These are phyloP conservation scores for Sordaria brevicollis DNA, from an alignment of 495 filamentous ascomycete species.

Conservation along the genomic window DNA sequence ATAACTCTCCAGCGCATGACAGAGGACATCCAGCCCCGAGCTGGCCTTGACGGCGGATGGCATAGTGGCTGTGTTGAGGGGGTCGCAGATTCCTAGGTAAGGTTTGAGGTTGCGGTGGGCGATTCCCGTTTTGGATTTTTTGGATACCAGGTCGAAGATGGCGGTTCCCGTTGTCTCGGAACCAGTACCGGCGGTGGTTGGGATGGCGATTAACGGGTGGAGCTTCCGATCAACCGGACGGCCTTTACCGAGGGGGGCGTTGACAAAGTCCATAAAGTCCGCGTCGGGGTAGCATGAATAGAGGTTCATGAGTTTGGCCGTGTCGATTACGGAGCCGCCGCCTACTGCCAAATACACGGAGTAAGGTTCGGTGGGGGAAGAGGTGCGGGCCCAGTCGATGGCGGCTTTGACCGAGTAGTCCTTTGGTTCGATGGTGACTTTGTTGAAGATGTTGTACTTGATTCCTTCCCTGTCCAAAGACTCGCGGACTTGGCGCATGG, in stretches of 20 bases:
- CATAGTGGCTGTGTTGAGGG: slow-evolving; percentile 91
- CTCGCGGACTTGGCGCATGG: slow-evolving; percentile 76
- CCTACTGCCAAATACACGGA: slow-evolving; percentile 83
- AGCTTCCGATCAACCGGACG: slow-evolving; percentile 71
- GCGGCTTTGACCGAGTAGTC: slow-evolving; percentile 83
- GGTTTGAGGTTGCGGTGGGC: slow-evolving; percentile 93
- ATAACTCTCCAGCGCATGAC: slow-evolving; percentile 88
- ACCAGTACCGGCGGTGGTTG: slow-evolving; percentile 91
- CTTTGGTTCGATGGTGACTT: slow-evolving; percentile 78
- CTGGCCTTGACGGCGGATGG: slow-evolving; percentile 80
- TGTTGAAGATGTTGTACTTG: slow-evolving; percentile 68
- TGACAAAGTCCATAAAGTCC: slow-evolving; percentile 94
- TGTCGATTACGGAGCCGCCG: slow-evolving; percentile 85
- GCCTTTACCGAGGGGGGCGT: slow-evolving; percentile 85
- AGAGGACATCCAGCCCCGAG: slow-evolving; percentile 88
- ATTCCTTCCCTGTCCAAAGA: slow-evolving; percentile 67
- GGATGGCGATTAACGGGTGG: slow-evolving; percentile 78
- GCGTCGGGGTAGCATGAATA: slow-evolving; percentile 81
- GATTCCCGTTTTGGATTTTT: slow-evolving; percentile 87
- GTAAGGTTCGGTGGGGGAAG: slow-evolving; percentile 44
- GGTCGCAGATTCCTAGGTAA: slow-evolving; percentile 91
- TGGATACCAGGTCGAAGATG: slow-evolving; percentile 88
- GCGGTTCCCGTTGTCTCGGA: slow-evolving; percentile 95
- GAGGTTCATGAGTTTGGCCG: slow-evolving; percentile 96
- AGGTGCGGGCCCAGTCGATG: slow-evolving; percentile 67